Percentiles rank a stretch among this genome's conserved stretches.
Conservation (phyloP, 2,329 filamentous ascomycete genomes). For the Curvularia eragrostidis region DNA sequence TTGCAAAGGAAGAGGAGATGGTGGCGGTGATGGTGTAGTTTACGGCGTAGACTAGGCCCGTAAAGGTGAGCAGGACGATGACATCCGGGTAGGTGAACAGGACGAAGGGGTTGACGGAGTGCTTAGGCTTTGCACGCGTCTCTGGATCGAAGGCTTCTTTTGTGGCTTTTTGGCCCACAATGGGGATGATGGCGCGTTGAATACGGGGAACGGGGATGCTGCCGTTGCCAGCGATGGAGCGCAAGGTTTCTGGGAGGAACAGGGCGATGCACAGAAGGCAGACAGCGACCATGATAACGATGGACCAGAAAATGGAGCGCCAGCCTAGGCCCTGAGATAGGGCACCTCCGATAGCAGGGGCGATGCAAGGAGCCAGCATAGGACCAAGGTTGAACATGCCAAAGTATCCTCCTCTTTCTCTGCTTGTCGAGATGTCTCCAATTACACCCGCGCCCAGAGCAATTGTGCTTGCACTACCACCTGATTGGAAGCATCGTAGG, state of each 20-base stretch:
- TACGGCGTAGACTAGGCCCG: conserved; percentile 39
- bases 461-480: conserved; percentile 52
- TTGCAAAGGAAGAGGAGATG: conserved; percentile 36
- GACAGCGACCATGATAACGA: conserved; percentile 50
- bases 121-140: conserved; percentile 24
- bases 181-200: conserved; percentile 30
- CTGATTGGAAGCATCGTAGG: conserved; percentile 47
- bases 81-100: conserved; percentile 40
- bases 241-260: conserved; percentile 53
- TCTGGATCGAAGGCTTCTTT: conserved; percentile 16
- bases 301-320: conserved; percentile 49
- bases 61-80: conserved; percentile 55
- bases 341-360: conserved; percentile 44
- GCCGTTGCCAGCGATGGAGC: conserved; percentile 52
- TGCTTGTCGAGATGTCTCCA: conserved; percentile 71
- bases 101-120: conserved; percentile 38
- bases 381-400: conserved; percentile 66
- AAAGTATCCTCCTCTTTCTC: conserved; percentile 76
- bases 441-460: conserved; percentile 73
- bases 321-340: conserved; percentile 46
- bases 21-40: conserved; percentile 44
- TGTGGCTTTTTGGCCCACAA: conserved; percentile 33
- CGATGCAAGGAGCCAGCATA: conserved; percentile 40
- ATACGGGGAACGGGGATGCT: conserved; percentile 32
- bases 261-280: conserved; percentile 44